These are phyloP conservation scores for Breynia disticha DNA, from an alignment of 441 rosid genomes.

Conservation along the genomic window DNA sequence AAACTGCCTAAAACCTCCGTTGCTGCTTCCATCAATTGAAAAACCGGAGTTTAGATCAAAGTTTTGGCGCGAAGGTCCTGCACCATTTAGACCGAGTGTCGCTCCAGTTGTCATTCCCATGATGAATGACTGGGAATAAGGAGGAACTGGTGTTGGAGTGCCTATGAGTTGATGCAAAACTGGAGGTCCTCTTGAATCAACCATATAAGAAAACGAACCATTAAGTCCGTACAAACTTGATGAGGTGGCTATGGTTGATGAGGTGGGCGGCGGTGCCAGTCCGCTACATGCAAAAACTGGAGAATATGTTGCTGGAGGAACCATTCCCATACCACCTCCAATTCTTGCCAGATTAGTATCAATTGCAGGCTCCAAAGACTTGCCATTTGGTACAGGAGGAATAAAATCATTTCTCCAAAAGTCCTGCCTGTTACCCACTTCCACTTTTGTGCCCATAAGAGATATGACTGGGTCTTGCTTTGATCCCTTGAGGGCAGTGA, in stretches of 20 bases:
- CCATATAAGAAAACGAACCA: slow-evolving; percentile 53
- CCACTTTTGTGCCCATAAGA: slow-evolving; percentile 68
- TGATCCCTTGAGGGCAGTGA: slow-evolving; percentile 32
- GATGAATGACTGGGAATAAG: slow-evolving; percentile 52
- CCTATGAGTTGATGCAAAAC: slow-evolving; percentile 59
- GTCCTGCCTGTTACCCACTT: slow-evolving; percentile 32
- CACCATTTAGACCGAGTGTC: slow-evolving; percentile 36
- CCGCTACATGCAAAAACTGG: slow-evolving; percentile 60
- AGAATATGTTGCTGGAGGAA: slow-evolving; percentile 44
- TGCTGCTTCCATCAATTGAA: slow-evolving; percentile 49
- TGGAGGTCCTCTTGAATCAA: slow-evolving; percentile 61
- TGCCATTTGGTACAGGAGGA: slow-evolving; percentile 53
- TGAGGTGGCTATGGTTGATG: slow-evolving; percentile 44
- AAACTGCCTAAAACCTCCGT: slow-evolving; percentile 48
- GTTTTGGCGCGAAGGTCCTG: slow-evolving; percentile 44
- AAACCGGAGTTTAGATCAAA: slow-evolving; percentile 70
- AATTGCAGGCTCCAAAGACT: slow-evolving; percentile 37
- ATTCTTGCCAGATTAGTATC: slow-evolving; percentile 45
- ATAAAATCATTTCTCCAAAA: slow-evolving; percentile 28
- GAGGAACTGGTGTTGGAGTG: slow-evolving; percentile 42
- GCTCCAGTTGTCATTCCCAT: slow-evolving; percentile 52
- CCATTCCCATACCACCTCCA: slow-evolving; percentile 50
- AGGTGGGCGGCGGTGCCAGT: slow-evolving; percentile 34
- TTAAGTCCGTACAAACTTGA: slow-evolving; percentile 53
- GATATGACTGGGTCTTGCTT: slow-evolving; percentile 59